Base-by-base conservation (phyloP, 805 yeast species). In the Sugiyamaella qingdaonensis region DNA sequence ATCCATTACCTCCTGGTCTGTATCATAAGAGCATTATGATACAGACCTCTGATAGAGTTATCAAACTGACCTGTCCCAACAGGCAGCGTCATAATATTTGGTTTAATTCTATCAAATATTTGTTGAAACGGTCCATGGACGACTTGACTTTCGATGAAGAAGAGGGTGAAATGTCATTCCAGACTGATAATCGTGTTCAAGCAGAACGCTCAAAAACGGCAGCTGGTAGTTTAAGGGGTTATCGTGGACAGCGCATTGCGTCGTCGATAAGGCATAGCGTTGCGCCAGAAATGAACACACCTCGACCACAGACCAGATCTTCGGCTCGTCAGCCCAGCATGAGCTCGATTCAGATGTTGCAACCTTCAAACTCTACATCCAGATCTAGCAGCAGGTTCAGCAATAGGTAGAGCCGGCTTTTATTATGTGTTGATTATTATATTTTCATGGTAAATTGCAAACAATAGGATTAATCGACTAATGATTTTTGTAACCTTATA, bases 71-170 rank as follows among this genome's bases (percentile, higher is more conserved):
- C 0, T 91, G 97, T 70, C 84, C 94, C 5, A 87, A 89, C 0
- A 78, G 94, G 64, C 85, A 84, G 58, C 81, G 96, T 43, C 98
- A 92, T 67, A 88, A 88, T 64, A 82, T 89, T 37, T 92, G 99
- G 99, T 85, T 77, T 67, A 85, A 88, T 62, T 87, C 96, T 0
- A 73, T 92, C 56, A 78, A 86, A 51, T 91, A 86, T 64, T 70
- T 91, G 70, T 71, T 89, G 36, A 84, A 82, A 36, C 53, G 67
- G 29, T 56, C 61, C 9, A 56, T 59, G 0, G 64, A 61, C n/a
- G 62, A 57, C 24, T 27, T 61, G 37, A 34, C 29, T 2, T 57
- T 61, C 41, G 66, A 60, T 27, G 64, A 57, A 31, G 64, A 57
- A 10, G 57, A 39, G 2, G 58, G 48, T 4, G 57, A 55, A 4